phyloP scores from a whole-genome alignment of 306 rosid species.

The Trifolium fragiferum region DNA sequence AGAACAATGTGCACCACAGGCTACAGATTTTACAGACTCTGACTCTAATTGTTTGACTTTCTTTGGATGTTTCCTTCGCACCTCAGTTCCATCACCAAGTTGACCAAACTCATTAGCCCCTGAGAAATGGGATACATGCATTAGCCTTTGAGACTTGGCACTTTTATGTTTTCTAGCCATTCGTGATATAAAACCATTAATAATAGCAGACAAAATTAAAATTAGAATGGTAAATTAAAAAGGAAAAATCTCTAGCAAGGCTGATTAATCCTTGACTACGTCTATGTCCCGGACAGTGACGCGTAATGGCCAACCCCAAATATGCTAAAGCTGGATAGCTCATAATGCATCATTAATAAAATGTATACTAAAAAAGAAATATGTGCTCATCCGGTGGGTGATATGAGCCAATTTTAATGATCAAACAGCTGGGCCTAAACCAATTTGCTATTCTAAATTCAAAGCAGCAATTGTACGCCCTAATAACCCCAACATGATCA shows the following conservation, averaged over 20 bases:
- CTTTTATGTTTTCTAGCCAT: slow-evolving; percentile 26
- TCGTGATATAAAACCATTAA: slow-evolving; percentile 6
- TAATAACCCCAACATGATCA: not conserved
- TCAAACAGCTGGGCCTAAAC: not conserved
- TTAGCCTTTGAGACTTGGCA: slow-evolving; percentile 18
- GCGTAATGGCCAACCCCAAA: not conserved
- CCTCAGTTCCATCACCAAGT: slow-evolving; percentile 97
- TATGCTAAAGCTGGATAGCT: not conserved
- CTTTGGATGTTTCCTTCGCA: slow-evolving; percentile 71
- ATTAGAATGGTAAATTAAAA: not conserved
- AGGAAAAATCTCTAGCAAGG: not conserved
- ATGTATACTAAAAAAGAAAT: no score
- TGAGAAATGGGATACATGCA: slow-evolving; percentile 37
- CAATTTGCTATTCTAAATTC: not conserved
- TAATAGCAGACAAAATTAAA: slow-evolving; percentile 4
- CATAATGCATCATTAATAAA: not conserved
- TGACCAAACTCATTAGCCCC: slow-evolving; percentile 94
- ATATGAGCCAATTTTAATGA: not conserved
- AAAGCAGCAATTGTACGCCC: not conserved
- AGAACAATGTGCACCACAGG: slow-evolving; percentile 95
- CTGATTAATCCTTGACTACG: not conserved
- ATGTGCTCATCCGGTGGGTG: no score
- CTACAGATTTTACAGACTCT: slow-evolving; percentile 81
- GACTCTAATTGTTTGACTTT: slow-evolving; percentile 69
- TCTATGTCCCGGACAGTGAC: not conserved